Percentiles rank a stretch among this genome's conserved stretches.
Evolutionary conservation across 2,329 filamentous ascomycete species (phyloP).

Genomic region (Alternaria infectoria): DNA sequence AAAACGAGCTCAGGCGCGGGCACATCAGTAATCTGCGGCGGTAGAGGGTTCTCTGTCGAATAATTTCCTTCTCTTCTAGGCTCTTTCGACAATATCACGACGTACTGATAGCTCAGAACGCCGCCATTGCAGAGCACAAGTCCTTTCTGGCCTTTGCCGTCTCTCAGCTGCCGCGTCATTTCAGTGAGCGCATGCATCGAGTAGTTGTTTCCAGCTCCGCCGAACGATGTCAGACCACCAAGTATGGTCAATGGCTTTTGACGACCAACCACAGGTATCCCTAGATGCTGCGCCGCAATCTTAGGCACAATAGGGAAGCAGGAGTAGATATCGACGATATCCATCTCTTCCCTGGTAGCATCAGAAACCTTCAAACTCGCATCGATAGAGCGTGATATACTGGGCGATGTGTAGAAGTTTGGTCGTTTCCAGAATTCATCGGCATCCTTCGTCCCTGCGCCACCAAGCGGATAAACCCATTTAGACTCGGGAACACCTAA

Average conservation of each 20-base stretch:
- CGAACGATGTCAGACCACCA: constrained; percentile 71
- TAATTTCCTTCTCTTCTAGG: constrained; percentile 55
- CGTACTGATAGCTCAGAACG: constrained; percentile 69
- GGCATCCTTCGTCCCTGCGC: constrained; percentile 66
- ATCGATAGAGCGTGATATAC: constrained; percentile 65
- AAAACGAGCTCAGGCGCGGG: constrained; percentile 47
- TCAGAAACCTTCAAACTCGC: constrained; percentile 58
- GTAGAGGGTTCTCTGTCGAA: constrained; percentile 56
- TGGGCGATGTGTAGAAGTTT: constrained; percentile 63
- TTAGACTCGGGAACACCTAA: constrained; percentile 61
- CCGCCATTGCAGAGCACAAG: constrained; percentile 71
- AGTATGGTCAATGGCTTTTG: constrained; percentile 65
- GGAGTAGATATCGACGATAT: constrained; percentile 69
- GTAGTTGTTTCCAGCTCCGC: constrained; percentile 74
- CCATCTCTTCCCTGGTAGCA: constrained; percentile 59
- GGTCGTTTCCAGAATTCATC: constrained; percentile 68
- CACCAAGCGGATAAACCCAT: constrained; percentile 70
- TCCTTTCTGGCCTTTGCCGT: constrained; percentile 56
- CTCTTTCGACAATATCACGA: constrained; percentile 61
- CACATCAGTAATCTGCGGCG: constrained; percentile 51
- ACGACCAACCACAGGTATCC: constrained; percentile 54
- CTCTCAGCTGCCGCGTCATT: constrained; percentile 57
- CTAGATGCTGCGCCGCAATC: constrained; percentile 66
- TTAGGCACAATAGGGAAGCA: constrained; percentile 76
- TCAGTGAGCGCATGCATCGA: constrained; percentile 64